These are phyloP conservation scores for Stagonosporopsis rhizophila DNA, from an alignment of 2,329 filamentous ascomycete species.

Conservation along the genomic window DNA sequence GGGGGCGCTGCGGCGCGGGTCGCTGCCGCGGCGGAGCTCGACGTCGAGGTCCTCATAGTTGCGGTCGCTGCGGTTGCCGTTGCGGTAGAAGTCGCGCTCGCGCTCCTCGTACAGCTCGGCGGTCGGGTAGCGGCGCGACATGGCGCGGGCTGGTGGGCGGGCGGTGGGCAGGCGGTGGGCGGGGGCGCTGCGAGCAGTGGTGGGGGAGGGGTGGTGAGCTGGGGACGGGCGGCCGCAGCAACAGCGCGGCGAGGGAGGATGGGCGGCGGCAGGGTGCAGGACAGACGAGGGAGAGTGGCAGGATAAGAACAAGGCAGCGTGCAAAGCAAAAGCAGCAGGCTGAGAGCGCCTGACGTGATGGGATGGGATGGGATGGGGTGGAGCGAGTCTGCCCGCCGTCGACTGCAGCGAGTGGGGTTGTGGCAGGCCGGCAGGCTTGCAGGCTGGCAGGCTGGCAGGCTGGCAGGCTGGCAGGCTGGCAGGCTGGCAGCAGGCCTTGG, in stretches of 20 bases:
- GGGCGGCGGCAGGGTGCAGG: conserved; percentile 14
- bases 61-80: conserved; percentile 48
- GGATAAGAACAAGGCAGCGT: neutral
- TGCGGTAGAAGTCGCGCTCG: conserved; percentile 58
- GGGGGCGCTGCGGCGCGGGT: conserved; percentile 54
- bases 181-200: conserved; percentile 23
- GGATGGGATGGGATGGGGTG: neutral
- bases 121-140: conserved; percentile 56
- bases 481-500: neutral
- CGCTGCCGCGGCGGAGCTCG: conserved; percentile 51
- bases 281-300: conserved; percentile 3
- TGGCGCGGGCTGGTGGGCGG: conserved; percentile 28
- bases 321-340: conserved; percentile 12
- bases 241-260: conserved; percentile 8
- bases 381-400: too few species aligned
- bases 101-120: conserved; percentile 58
- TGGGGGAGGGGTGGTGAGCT: too few species aligned
- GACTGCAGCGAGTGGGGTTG: neutral
- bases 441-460: neutral
- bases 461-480: neutral
- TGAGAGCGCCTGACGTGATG: conserved; percentile 35
- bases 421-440: neutral
- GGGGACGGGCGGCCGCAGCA: conserved; percentile 14
- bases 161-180: conserved; percentile 5
- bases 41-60: conserved; percentile 60